These are phyloP conservation scores for Apiotrichum veenhuisii DNA, from an alignment of 1,284 basidiomycete species.

Conservation along the genomic window DNA sequence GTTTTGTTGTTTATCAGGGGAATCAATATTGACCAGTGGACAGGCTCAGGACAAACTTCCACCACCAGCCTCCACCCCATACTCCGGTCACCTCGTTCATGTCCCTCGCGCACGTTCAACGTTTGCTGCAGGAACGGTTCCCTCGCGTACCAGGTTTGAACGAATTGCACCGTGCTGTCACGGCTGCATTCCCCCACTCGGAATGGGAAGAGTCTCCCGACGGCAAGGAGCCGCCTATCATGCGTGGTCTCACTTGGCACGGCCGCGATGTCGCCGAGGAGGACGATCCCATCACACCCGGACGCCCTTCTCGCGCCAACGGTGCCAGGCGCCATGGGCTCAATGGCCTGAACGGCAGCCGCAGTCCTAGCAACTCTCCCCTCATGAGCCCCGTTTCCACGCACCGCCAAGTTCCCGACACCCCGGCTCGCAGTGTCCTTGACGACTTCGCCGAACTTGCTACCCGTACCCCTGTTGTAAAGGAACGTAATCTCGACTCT, in stretches of 20 bases:
- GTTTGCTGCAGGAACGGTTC: constrained; percentile 41
- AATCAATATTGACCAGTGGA: neutral
- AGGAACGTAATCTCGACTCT: constrained; percentile 17
- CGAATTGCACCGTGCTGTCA: constrained; percentile 39
- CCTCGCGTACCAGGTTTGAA: constrained; percentile 37
- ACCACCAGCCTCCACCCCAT: constrained; percentile 39
- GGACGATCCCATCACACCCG: constrained; percentile 15
- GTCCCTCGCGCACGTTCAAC: constrained; percentile 39
- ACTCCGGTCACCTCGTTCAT: constrained; percentile 35
- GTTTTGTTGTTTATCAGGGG: neutral
- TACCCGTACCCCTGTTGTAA: constrained; percentile 35
- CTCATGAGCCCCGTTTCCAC: constrained; percentile 41
- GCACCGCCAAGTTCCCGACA: constrained; percentile 32
- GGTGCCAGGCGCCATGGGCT: neutral
- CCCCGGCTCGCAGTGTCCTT: constrained; percentile 41
- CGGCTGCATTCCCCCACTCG: constrained; percentile 41
- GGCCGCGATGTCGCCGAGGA: constrained; percentile 39
- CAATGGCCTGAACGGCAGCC: constrained; percentile 11
- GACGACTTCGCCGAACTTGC: constrained; percentile 46
- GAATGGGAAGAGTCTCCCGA: constrained; percentile 36
- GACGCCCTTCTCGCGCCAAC: neutral
- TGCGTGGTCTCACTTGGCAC: constrained; percentile 44
- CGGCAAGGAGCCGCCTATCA: constrained; percentile 37
- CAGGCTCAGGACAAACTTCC: constrained; percentile 47
- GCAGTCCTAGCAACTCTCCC: constrained; percentile 37